Base-by-base conservation (phyloP, 495 filamentous ascomycete genomes). In the Xylaria longipes region DNA sequence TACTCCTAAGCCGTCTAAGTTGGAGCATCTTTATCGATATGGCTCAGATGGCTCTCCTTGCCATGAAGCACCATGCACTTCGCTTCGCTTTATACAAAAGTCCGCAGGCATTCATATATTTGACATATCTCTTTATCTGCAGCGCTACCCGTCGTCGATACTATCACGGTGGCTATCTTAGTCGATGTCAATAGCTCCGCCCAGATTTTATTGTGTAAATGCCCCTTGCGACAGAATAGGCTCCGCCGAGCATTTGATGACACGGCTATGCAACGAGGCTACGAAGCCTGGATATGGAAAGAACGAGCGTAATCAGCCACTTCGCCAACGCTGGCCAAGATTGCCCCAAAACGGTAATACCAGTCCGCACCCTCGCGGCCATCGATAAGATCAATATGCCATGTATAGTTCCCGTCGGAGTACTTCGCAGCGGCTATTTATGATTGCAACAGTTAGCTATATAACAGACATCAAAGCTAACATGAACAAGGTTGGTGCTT, bases 1-100 rank as follows among this genome's bases (percentile, higher is more conserved):
- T 9, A 78, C 81, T 35, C 75, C 76, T 50, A 73, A 48, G 35
- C 78, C 79, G 65, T 22, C 71, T 39, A 60, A 78, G 60, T 25
- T 79, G 20, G 41, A 74, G 3, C 68, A 71, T 71, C 57, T 80
- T 27, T 79, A 80, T 57, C 80, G 81, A 65, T 82, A 81, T 70
- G 64, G 71, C 29, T 80, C 79, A 5, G 79, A 82, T 70, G 77
- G 81, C 69, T 82, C 80, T 67, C 72, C 63, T 33, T 74, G 75
- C 46, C 68, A 56, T n/a, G n/a, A n/a, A n/a, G n/a, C n/a, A n/a
- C n/a, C n/a, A n/a, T n/a, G n/a, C n/a, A n/a, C n/a, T n/a, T n/a
- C n/a, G n/a, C n/a, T n/a, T n/a, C n/a, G n/a, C n/a, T n/a, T n/a
- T n/a, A n/a, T n/a, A n/a, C n/a, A n/a, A n/a, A n/a, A n/a, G n/a